Conservation (phyloP, 306 rosid species). For the Cucurbita maxima region DNA sequence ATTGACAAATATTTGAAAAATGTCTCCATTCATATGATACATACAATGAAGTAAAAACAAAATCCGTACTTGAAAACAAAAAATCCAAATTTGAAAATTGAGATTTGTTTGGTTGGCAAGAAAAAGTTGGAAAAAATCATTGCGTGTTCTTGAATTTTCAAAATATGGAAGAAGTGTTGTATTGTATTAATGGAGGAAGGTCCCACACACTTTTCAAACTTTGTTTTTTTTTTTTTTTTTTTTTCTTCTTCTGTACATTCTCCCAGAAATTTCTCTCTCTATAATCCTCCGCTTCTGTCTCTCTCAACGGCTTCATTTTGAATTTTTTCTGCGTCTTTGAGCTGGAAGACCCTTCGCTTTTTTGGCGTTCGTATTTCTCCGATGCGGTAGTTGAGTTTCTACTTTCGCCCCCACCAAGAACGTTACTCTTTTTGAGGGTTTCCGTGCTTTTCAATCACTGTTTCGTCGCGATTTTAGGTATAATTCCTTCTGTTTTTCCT, state of each 20-base stretch:
- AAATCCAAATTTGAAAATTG: background rate
- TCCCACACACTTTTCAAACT: background rate
- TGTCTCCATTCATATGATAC: too few species aligned
- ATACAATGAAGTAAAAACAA: too few species aligned
- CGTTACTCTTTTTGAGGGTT: background rate
- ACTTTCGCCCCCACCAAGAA: background rate
- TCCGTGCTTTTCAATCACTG: background rate
- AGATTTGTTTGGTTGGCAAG: background rate
- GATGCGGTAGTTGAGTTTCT: background rate
- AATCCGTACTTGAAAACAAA: too few species aligned
- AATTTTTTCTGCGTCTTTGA: background rate
- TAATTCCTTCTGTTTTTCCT: background rate
- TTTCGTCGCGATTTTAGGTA: constrained; percentile 1
- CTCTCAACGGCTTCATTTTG: constrained; percentile 11
- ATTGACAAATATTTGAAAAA: too few species aligned
- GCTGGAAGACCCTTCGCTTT: background rate
- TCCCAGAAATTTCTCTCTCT: background rate
- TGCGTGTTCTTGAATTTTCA: background rate
- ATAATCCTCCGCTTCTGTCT: background rate
- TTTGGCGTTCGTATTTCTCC: background rate
- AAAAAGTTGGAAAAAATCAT: background rate
- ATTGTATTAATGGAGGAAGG: background rate
- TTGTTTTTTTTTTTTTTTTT: background rate
- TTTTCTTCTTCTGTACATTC: background rate
- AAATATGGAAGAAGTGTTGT: background rate